phyloP scores from a whole-genome alignment of 1,139 yeast species.

The Groenewaldozyma auringiensis region DNA sequence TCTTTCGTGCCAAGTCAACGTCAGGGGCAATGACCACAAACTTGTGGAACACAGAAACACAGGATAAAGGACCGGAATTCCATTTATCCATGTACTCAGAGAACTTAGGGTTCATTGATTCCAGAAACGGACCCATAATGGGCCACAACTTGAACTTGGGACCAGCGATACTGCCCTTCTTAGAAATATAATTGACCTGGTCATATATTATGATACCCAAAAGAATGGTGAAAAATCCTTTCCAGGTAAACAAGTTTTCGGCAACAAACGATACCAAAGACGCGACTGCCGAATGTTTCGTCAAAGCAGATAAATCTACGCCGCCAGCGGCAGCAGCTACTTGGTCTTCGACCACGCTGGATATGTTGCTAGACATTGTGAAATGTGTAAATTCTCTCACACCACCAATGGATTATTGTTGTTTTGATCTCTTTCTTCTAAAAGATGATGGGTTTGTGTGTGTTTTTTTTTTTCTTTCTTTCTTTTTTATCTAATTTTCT shows the following conservation, averaged over 20 bases:
- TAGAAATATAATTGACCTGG: constrained; percentile 67
- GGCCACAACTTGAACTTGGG: constrained; percentile 87
- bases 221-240: constrained; percentile 44
- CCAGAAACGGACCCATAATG: constrained; percentile 90
- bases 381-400: no score
- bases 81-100: constrained; percentile 89
- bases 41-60: constrained; percentile 96
- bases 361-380: background rate
- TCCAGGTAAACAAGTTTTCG: constrained; percentile 30
- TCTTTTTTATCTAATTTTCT: no score
- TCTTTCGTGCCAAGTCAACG: constrained; percentile 84
- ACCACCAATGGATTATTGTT: no score
- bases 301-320: background rate
- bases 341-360: background rate
- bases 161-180: constrained; percentile 86
- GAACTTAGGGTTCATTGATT: constrained; percentile 92
- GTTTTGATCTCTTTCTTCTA: no score
- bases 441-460: no score
- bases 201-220: constrained; percentile 58
- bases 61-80: constrained; percentile 88
- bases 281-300: background rate
- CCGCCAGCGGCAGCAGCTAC: background rate
- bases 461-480: no score
- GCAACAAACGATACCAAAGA: background rate
- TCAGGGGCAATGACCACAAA: constrained; percentile 92